phyloP scores from a whole-genome alignment of 257 asterid species.

The Primulina huaijiensis region DNA sequence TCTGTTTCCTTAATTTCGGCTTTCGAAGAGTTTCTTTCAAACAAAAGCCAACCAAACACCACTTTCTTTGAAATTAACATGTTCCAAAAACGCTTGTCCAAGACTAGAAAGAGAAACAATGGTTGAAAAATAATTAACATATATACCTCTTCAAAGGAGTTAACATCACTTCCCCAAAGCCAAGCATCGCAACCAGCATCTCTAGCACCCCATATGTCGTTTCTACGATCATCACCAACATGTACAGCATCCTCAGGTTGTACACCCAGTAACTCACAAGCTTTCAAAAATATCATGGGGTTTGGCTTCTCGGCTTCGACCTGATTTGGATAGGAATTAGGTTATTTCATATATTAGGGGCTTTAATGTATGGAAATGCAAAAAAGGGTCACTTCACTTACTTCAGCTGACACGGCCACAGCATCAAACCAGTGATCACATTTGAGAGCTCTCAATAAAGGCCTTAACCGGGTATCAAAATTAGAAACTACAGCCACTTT shows the following conservation, averaged over 20 bases:
- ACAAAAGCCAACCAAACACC: not conserved
- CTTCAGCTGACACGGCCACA: constrained; percentile 96
- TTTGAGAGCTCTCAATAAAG: constrained; percentile 75
- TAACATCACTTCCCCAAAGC: constrained; percentile 98
- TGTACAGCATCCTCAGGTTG: constrained; percentile 94
- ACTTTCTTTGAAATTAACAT: no score
- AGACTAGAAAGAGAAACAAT: not conserved
- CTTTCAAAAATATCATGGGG: constrained; percentile 89
- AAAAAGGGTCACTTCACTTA: constrained; percentile 29
- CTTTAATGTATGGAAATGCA: not conserved
- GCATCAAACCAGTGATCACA: constrained; percentile 99
- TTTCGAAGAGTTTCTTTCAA: no score
- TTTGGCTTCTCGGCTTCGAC: constrained; percentile 99
- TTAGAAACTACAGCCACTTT: constrained; percentile 90
- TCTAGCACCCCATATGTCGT: constrained; percentile 96
- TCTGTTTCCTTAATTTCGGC: not conserved
- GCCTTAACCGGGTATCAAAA: constrained; percentile 87
- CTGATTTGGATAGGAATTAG: constrained; percentile 37
- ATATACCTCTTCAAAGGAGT: constrained; percentile 87
- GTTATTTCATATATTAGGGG: not conserved
- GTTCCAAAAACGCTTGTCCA: not conserved
- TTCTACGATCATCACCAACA: constrained; percentile 97
- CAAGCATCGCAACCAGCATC: constrained; percentile 99
- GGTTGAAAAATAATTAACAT: not conserved
- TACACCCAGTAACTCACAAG: constrained; percentile 87